phyloP scores from a whole-genome alignment of 2,329 filamentous ascomycete species.

The Talaromyces sp. region DNA sequence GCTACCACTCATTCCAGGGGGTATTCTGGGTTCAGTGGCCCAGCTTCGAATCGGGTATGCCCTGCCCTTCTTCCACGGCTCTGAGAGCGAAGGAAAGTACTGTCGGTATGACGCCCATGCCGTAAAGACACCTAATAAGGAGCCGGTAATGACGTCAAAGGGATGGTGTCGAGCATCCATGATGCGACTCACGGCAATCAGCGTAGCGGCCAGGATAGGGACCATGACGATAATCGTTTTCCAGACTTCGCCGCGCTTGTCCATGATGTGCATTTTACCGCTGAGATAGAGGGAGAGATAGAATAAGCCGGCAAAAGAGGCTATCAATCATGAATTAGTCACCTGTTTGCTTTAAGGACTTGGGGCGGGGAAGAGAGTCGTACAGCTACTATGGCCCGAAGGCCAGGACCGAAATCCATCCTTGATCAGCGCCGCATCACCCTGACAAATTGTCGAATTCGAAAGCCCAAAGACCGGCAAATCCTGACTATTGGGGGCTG shows the following conservation, averaged over 20 bases:
- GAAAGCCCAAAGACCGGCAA: conserved; percentile 40
- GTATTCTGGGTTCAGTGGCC: conserved; percentile 45
- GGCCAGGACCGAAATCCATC: conserved; percentile 60
- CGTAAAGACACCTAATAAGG: conserved; percentile 50
- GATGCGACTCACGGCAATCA: conserved; percentile 56
- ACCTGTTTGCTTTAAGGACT: no score
- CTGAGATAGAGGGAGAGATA: conserved; percentile 58
- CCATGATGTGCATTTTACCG: conserved; percentile 58
- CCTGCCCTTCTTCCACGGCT: conserved; percentile 56
- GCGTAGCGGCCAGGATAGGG: conserved; percentile 51
- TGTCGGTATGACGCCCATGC: conserved; percentile 55
- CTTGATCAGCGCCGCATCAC: conserved; percentile 50
- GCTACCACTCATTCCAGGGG: conserved; percentile 23
- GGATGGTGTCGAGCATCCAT: conserved; percentile 62
- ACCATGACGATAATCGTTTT: conserved; percentile 54
- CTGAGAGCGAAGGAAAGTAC: conserved; percentile 56
- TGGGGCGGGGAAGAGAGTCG: conserved; percentile 24
- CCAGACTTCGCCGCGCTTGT: conserved; percentile 60
- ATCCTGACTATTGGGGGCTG: conserved; percentile 36
- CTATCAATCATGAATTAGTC: conserved; percentile 31
- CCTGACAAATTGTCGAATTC: conserved; percentile 51
- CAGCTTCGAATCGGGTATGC: conserved; percentile 57
- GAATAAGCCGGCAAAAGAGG: conserved; percentile 57
- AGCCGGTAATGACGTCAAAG: conserved; percentile 58
- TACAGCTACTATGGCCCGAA: conserved; percentile 56